These are phyloP conservation scores for Paramyrothecium sp. DNA, from an alignment of 2,329 filamentous ascomycete genomes.

Conservation along the genomic window DNA sequence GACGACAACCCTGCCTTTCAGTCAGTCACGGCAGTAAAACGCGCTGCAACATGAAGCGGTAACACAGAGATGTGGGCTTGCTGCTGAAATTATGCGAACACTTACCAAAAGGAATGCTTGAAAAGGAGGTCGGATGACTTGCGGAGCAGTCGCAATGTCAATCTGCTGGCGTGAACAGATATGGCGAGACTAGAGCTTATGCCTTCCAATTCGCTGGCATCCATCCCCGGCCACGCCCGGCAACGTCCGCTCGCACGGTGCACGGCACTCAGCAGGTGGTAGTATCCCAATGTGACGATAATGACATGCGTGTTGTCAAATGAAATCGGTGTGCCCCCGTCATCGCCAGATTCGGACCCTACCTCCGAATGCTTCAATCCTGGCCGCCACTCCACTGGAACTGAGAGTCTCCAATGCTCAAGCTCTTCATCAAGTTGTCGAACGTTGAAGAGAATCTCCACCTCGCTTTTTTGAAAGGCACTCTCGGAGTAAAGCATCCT, in stretches of 20 bases:
- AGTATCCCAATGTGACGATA: neutral
- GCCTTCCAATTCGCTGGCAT: neutral
- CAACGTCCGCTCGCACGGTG: neutral
- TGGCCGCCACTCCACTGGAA: conserved; percentile 12
- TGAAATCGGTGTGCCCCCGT: neutral
- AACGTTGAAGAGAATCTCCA: conserved; percentile 20
- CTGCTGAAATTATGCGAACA: neutral
- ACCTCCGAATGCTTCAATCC: neutral
- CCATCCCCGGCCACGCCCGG: neutral
- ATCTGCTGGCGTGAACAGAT: neutral
- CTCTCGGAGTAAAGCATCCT: conserved; percentile 16
- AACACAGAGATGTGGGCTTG: neutral
- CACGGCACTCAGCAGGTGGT: neutral
- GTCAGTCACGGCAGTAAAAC: neutral
- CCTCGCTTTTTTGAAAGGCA: conserved; percentile 16
- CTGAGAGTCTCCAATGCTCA: conserved; percentile 26
- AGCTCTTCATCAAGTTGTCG: conserved; percentile 28
- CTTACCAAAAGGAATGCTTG: neutral
- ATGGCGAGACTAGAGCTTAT: neutral
- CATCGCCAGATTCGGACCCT: neutral
- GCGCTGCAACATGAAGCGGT: neutral
- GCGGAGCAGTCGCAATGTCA: neutral
- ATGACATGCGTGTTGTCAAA: neutral
- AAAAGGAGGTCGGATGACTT: neutral
- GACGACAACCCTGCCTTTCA: neutral